These are phyloP conservation scores for Boletellus emodensis DNA, from an alignment of 768 basidiomycete genomes.

Conservation along the genomic window DNA sequence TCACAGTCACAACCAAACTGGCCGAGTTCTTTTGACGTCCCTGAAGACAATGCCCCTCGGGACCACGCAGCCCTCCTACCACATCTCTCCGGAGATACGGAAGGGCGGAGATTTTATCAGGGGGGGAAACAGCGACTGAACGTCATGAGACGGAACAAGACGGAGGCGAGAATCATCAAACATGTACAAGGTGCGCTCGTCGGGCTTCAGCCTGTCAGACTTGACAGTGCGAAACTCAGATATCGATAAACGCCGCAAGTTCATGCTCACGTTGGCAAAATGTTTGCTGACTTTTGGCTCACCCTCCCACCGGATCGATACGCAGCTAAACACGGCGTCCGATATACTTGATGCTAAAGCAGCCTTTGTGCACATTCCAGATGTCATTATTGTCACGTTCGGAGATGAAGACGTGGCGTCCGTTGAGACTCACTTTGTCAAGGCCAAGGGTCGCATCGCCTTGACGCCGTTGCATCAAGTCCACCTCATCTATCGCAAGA, in stretches of 20 bases:
- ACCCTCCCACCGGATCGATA: slow-evolving; percentile 91
- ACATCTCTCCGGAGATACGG: slow-evolving; percentile 4
- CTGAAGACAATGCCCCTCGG: slow-evolving; percentile 14
- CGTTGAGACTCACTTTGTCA: slow-evolving; percentile 81
- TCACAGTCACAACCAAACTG: slow-evolving; percentile 24
- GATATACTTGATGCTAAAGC: slow-evolving; percentile 73
- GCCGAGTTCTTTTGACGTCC: slow-evolving; percentile 21
- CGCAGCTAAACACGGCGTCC: slow-evolving; percentile 79
- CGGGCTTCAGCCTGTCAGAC: background rate
- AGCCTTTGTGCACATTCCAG: slow-evolving; percentile 80
- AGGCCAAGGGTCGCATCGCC: slow-evolving; percentile 74
- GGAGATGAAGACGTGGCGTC: slow-evolving; percentile 69
- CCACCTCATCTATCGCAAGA: slow-evolving; percentile 80
- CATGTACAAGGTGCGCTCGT: slow-evolving; percentile 44
- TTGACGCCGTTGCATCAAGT: slow-evolving; percentile 79
- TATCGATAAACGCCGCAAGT: slow-evolving; percentile 52
- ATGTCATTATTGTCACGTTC: slow-evolving; percentile 77
- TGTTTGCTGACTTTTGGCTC: slow-evolving; percentile 89
- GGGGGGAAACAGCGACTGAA: slow-evolving; percentile 28
- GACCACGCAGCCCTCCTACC: slow-evolving; percentile 14
- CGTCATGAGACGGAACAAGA: slow-evolving; percentile 32
- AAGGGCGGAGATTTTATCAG: slow-evolving; percentile 27
- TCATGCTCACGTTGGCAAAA: slow-evolving; percentile 82
- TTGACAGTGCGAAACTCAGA: slow-evolving; percentile 30
- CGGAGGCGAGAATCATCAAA: slow-evolving; percentile 35